Conservation (phyloP, 768 basidiomycete species). For the Macrolepiota fuliginosa region DNA sequence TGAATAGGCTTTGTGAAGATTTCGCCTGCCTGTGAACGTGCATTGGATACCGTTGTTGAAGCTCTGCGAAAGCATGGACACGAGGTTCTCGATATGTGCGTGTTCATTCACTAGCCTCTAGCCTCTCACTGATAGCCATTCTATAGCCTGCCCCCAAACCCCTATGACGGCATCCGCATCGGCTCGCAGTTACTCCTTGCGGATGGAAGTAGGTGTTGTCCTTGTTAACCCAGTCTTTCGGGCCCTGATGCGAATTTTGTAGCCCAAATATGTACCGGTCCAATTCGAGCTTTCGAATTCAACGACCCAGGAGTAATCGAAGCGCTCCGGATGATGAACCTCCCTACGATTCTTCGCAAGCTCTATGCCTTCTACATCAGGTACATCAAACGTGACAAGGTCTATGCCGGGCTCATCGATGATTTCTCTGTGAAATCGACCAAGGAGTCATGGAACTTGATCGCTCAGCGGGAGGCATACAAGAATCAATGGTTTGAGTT, state of each 20-base stretch:
- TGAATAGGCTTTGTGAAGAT: conserved; percentile 49
- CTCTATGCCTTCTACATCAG: conserved; percentile 51
- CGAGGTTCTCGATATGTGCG: conserved; percentile 46
- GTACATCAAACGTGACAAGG: conserved; percentile 47
- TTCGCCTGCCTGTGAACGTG: conserved; percentile 60
- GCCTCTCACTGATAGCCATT: neutral
- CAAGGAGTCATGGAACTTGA: conserved; percentile 44
- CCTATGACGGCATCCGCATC: conserved; percentile 49
- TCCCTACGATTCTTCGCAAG: conserved; percentile 45
- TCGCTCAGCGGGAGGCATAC: conserved; percentile 45
- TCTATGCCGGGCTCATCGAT: conserved; percentile 53
- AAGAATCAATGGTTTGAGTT: conserved; percentile 40
- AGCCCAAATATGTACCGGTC: conserved; percentile 25
- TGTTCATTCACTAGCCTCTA: neutral
- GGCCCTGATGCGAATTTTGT: neutral
- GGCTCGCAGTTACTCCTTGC: conserved; percentile 51
- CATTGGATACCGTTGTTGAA: conserved; percentile 44
- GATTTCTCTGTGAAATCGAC: conserved; percentile 42
- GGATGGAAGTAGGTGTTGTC: conserved; percentile 42
- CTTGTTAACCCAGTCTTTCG: neutral
- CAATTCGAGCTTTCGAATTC: conserved; percentile 37
- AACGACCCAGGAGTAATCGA: conserved; percentile 47
- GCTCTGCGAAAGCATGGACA: conserved; percentile 45
- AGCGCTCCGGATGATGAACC: conserved; percentile 35
- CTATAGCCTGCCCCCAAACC: conserved; percentile 39